phyloP scores from a whole-genome alignment of 192 early-diverging fungal genomes.

The Backusella australiensis region DNA sequence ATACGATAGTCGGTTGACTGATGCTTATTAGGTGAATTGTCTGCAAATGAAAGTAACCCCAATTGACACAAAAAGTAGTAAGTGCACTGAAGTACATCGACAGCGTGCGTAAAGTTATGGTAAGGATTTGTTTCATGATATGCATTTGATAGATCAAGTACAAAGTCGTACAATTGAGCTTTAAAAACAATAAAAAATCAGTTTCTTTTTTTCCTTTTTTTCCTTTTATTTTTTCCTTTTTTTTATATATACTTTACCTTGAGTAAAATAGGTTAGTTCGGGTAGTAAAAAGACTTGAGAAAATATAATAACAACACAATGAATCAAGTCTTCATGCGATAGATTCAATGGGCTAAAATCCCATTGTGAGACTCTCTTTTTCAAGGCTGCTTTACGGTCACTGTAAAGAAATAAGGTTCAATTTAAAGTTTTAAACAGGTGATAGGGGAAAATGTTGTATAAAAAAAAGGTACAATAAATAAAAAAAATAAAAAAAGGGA shows the following conservation, averaged over 20 bases:
- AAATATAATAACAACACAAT: constrained; percentile 68
- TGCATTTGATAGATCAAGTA: constrained; percentile 51
- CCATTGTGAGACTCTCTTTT: constrained; percentile 60
- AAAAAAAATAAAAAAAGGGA: background rate
- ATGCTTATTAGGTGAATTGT: constrained; percentile 1
- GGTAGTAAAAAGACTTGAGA: constrained; percentile 60
- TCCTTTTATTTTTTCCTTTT: no score
- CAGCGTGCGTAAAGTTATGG: constrained; percentile 94
- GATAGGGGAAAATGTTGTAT: constrained; percentile 3
- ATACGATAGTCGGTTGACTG: constrained; percentile 29
- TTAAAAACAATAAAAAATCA: constrained; percentile 4
- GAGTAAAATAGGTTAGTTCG: constrained; percentile 55
- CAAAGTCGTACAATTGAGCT: constrained; percentile 54
- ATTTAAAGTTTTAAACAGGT: constrained; percentile 6
- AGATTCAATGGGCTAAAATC: constrained; percentile 70
- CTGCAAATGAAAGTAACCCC: constrained; percentile 39
- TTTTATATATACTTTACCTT: constrained; percentile 35
- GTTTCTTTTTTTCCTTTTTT: background rate
- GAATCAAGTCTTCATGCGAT: constrained; percentile 60
- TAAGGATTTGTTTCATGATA: constrained; percentile 77
- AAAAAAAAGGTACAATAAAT: background rate
- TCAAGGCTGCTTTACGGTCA: constrained; percentile 43
- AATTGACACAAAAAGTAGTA: constrained; percentile 76
- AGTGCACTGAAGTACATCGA: constrained; percentile 90
- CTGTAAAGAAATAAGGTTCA: constrained; percentile 11